Evolutionary conservation across 1,284 basidiomycete genomes (phyloP), one percentile per base, ranked within the genome.

Genomic region (Puccinia sorghi): DNA sequence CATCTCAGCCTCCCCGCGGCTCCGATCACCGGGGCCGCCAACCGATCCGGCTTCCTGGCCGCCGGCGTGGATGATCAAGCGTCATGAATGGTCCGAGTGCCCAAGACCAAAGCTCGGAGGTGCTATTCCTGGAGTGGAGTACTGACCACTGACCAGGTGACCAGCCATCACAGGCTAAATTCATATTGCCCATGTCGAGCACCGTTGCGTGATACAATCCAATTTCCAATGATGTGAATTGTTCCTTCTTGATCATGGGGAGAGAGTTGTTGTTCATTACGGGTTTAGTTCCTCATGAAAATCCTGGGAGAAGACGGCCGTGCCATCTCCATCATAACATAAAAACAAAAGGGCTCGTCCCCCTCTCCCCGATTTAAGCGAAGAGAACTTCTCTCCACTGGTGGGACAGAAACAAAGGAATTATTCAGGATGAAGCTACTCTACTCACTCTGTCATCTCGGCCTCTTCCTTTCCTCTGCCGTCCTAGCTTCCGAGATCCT

Each of bases 161-260:
- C n/a, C n/a, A n/a, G n/a, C n/a, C n/a, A n/a, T n/a, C n/a, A n/a
- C n/a, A n/a, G n/a, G n/a, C n/a, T n/a, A n/a, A n/a, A n/a, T n/a
- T n/a, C n/a, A n/a, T n/a, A n/a, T n/a, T n/a, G n/a, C n/a, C n/a
- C n/a, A n/a, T n/a, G n/a, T n/a, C 13, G 48, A 50, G 48, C 48
- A n/a, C 48, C 48, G 48, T 50, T 9, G 48, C 48, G 48, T 50
- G 48, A 50, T 17, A 50, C 12, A 39, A 61, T 64, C n/a, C 5
- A 64, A 64, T 64, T n/a, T n/a, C n/a, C n/a, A n/a, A n/a, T n/a
- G n/a, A n/a, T 64, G 32, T 1, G 27, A 64, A 64, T 64, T 64
- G 61, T 2, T 64, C 46, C n/a, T 50, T 17, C 17, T 50, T 43
- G 61, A 64, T 64, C 20, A 64, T 22, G 15, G 61, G 37, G 39